A percentile compares a stretch with the other conserved stretches of the same genome.
Conservation (phyloP, 2,329 filamentous ascomycete genomes). For the Talaromyces sp. region DNA sequence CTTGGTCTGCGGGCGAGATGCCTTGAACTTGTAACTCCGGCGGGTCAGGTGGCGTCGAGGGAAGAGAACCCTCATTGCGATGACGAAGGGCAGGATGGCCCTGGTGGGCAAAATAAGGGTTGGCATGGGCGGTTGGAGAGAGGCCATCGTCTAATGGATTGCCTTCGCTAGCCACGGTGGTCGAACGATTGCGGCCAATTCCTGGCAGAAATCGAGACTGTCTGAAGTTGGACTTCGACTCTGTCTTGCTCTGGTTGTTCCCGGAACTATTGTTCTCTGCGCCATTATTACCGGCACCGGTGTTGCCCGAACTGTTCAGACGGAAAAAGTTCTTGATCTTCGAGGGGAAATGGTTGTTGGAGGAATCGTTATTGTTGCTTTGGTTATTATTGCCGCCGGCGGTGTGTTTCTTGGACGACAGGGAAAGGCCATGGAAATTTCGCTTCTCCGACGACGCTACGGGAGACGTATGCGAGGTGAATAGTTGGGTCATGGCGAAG, state of each 20-base stretch:
- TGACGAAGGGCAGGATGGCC: slow-evolving; percentile 89
- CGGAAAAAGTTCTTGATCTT: slow-evolving; percentile 67
- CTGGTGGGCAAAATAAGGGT: slow-evolving; percentile 96
- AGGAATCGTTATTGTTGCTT: slow-evolving; percentile 22
- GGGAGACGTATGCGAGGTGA: slow-evolving; percentile 29
- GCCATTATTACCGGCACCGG: slow-evolving; percentile 30
- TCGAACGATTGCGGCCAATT: slow-evolving; percentile 80
- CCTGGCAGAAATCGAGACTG: slow-evolving; percentile 86
- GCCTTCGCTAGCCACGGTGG: slow-evolving; percentile 88
- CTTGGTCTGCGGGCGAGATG: slow-evolving; percentile 60
- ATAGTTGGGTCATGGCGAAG: slow-evolving; percentile 39
- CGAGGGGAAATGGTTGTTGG: slow-evolving; percentile 49
- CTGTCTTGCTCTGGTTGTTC: slow-evolving; percentile 48
- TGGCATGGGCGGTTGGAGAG: slow-evolving; percentile 88
- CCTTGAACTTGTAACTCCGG: slow-evolving; percentile 71
- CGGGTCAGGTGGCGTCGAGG: slow-evolving; percentile 87
- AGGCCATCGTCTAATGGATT: slow-evolving; percentile 82
- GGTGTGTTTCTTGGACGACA: slow-evolving; percentile 39
- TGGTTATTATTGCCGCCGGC: slow-evolving; percentile 17
- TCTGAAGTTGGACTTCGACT: slow-evolving; percentile 65
- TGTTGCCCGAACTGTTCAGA: slow-evolving; percentile 53
- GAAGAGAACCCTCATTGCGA: slow-evolving; percentile 89
- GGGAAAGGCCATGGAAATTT: slow-evolving; percentile 42
- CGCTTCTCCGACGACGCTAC: slow-evolving; percentile 41
- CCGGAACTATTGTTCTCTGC: slow-evolving; percentile 29